A percentile compares a stretch with the other conserved stretches of the same genome.
phyloP scores from a whole-genome alignment of 257 asterid species.

The Solanum gracilifrons region DNA sequence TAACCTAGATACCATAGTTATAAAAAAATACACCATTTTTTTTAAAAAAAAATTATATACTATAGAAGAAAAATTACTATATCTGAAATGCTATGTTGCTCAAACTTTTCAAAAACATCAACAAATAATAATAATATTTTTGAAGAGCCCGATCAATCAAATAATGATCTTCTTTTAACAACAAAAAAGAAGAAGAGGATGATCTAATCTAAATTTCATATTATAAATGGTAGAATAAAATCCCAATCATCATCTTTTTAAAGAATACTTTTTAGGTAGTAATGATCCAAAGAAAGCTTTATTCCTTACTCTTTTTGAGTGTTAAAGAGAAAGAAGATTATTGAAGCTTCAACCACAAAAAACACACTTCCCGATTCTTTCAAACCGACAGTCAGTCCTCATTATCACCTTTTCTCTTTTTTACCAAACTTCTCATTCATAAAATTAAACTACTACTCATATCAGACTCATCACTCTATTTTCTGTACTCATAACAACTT shows the following conservation, averaged over 20 bases:
- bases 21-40: neutral
- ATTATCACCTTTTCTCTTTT: constrained; percentile 28
- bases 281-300: constrained; percentile 6
- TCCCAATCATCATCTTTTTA: neutral
- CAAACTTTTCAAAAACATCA: neutral
- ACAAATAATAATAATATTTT: neutral
- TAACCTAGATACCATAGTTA: neutral
- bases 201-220: neutral
- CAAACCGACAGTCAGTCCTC: constrained; percentile 61
- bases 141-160: too few relatives aligned
- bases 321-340: neutral
- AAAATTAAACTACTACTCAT: neutral
- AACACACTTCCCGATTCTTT: constrained; percentile 63
- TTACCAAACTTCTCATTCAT: constrained; percentile 31
- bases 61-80: too few relatives aligned
- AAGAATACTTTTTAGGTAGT: neutral
- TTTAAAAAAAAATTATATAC: too few relatives aligned
- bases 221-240: neutral
- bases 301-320: neutral
- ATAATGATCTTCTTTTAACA: neutral
- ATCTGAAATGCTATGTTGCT: neutral
- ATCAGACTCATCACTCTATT: neutral
- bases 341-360: constrained; percentile 7
- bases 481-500: neutral
- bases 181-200: neutral